Percentiles rank a stretch among this genome's conserved stretches.
Conservation (phyloP, 331 rosid genomes). For the Malus hybrid region DNA sequence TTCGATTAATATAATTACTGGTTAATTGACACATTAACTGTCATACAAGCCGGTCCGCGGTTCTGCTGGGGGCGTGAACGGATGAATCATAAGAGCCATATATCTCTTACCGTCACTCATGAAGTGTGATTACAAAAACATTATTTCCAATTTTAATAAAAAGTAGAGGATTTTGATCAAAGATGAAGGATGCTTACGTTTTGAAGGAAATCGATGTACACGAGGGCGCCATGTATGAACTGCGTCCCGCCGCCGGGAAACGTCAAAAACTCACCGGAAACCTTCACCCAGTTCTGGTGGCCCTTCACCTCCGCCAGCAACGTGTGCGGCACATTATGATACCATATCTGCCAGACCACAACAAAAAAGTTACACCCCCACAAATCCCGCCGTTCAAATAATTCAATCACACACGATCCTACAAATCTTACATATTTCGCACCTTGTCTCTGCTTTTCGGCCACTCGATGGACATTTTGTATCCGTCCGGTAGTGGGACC, state of each 20-base stretch:
- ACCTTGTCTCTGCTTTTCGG: constrained; percentile 87
- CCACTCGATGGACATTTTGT: constrained; percentile 56
- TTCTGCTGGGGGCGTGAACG: not conserved
- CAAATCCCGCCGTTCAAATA: not conserved
- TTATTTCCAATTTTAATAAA: too few relatives aligned
- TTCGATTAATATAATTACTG: too few relatives aligned
- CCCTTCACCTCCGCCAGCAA: constrained; percentile 76
- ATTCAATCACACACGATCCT: not conserved
- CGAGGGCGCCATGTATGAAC: constrained; percentile 82
- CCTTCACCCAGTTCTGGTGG: constrained; percentile 94
- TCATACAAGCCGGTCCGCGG: not conserved
- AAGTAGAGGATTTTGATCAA: too few relatives aligned
- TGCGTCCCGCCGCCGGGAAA: constrained; percentile 98
- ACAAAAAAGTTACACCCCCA: not conserved
- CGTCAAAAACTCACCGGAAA: constrained; percentile 71
- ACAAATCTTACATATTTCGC: not conserved
- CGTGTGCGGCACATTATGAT: constrained; percentile 68
- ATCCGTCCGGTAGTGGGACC: constrained; percentile 54
- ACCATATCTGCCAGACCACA: constrained; percentile 54
- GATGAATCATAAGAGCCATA: not conserved
- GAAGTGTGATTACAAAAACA: too few relatives aligned
- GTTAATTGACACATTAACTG: too few relatives aligned
- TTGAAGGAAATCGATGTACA: constrained; percentile 73
- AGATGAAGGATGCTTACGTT: constrained; percentile 29
- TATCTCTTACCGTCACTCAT: too few relatives aligned